Evolutionary conservation across 331 rosid species (phyloP), one percentile per base, ranked within the genome.

Genomic region (Ulmus americana): DNA sequence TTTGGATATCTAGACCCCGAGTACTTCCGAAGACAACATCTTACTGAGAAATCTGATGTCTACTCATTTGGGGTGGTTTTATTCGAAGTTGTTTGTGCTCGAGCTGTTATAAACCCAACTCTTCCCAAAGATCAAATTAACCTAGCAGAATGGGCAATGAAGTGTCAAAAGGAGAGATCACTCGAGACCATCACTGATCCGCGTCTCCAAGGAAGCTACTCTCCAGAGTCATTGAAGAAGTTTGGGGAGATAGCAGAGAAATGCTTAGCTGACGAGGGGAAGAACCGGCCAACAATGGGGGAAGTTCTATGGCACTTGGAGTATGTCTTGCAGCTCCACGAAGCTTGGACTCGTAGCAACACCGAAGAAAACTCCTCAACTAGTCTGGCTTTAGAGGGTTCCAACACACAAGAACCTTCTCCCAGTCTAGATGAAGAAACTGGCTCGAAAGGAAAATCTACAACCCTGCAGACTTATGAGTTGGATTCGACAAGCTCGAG

Each of bases 281-380:
- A 65, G 52, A 79, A 66, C 20, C 84, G 95, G 67, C 95, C 90
- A 52, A 65, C 83, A 20, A 82, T 87, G 83, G 88, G 85, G 39
- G 86, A 84, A 39, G 88, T 87, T 13, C n/a, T 82, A 52, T 82
- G 90, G 83, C 59, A 76, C 55, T 70, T 87, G 6, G 88, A 84
- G 71, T 75, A 79, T 15, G 76, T 84, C 49, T 69, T 89, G 79
- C 98, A 89, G 59, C 85, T 90, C 45, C 97, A 90, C 11, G 95
- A 87, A 80, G 91, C 98, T 48, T 87, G 98, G 98, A 68, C 85
- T 47, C 78, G 77, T 55, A 51, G 39, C 53, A 61, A 74, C 39
- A 47, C 68, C 51, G 10, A 60, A 13, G 51, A 46, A n/a, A 46
- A 94, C 7, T 66, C 80, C 51, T 58, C 88, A 44, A 73, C 79